A percentile compares a stretch with the other conserved stretches of the same genome.
Evolutionary conservation across 306 rosid genomes (phyloP).

Genomic region (Inga oerstediana): DNA sequence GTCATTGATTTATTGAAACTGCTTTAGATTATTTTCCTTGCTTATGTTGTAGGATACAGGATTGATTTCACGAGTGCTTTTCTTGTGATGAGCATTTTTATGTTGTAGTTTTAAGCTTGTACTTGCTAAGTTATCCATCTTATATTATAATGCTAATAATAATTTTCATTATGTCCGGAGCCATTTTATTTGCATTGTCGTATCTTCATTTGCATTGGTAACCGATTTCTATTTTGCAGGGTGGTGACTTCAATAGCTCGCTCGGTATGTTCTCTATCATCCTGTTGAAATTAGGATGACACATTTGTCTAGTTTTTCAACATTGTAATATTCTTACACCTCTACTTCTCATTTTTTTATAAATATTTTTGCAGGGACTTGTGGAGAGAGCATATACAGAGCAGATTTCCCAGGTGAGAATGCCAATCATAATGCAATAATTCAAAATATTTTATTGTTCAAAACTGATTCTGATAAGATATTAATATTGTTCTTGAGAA

Average conservation of each 20-base stretch:
- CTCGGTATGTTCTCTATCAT: not conserved
- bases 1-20: too few species aligned
- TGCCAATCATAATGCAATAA: too few species aligned
- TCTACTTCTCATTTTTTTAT: not conserved
- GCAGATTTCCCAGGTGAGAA: not conserved
- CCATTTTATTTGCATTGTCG: not conserved
- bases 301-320: not conserved
- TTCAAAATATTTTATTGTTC: too few species aligned
- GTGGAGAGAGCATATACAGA: not conserved
- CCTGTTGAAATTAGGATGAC: not conserved
- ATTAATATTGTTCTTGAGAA: too few species aligned
- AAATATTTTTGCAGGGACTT: not conserved
- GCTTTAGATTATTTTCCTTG: too few species aligned
- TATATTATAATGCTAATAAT: too few species aligned
- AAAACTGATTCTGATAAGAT: too few species aligned
- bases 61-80: too few species aligned
- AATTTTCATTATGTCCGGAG: conserved; percentile 19
- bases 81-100: too few species aligned
- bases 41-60: too few species aligned
- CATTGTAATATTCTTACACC: not conserved
- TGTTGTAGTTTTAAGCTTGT: too few species aligned
- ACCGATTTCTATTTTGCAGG: not conserved
- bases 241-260: not conserved
- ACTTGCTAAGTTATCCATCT: too few species aligned
- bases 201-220: not conserved